phyloP scores from a whole-genome alignment of 2,329 filamentous ascomycete genomes.

The Grosmannia huntii region DNA sequence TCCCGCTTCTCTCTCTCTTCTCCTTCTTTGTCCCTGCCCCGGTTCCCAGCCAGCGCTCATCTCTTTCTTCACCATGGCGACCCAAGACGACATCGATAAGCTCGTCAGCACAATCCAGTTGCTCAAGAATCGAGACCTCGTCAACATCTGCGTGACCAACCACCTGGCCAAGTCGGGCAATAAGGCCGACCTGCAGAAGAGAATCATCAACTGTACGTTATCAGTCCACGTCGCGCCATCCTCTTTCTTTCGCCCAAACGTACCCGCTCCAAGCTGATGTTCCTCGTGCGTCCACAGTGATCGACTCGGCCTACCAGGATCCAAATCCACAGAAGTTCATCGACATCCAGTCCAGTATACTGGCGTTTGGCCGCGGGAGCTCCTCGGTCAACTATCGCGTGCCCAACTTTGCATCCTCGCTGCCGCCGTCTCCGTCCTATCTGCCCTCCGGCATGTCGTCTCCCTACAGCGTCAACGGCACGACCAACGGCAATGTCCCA shows the following conservation, averaged over 20 bases:
- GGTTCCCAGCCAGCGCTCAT: neutral
- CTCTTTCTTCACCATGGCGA: slow-evolving; percentile 6
- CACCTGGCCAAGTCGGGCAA: slow-evolving; percentile 67
- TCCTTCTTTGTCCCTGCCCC: neutral
- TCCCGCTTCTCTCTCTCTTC: neutral
- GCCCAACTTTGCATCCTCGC: neutral
- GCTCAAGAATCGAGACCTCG: slow-evolving; percentile 52
- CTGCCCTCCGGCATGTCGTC: slow-evolving; percentile 1
- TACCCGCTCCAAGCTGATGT: neutral
- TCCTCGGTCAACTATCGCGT: neutral
- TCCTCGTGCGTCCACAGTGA: slow-evolving; percentile 1
- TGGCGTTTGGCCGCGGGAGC: neutral
- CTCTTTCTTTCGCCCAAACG: neutral
- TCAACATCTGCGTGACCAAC: slow-evolving; percentile 63
- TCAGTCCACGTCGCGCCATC: neutral
- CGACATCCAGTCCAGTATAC: slow-evolving; percentile 5
- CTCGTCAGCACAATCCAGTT: slow-evolving; percentile 32
- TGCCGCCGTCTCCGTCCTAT: slow-evolving; percentile 6
- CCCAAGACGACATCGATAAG: slow-evolving; percentile 27
- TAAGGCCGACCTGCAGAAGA: slow-evolving; percentile 68
- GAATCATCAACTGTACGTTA: slow-evolving; percentile 65
- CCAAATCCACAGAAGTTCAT: slow-evolving; percentile 6
- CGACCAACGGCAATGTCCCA: neutral
- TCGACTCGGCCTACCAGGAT: slow-evolving; percentile 8
- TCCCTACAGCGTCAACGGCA: slow-evolving; percentile 2